These are phyloP conservation scores for Debaryomyces robertsiae DNA, from an alignment of 1,139 yeast species.

Conservation along the genomic window DNA sequence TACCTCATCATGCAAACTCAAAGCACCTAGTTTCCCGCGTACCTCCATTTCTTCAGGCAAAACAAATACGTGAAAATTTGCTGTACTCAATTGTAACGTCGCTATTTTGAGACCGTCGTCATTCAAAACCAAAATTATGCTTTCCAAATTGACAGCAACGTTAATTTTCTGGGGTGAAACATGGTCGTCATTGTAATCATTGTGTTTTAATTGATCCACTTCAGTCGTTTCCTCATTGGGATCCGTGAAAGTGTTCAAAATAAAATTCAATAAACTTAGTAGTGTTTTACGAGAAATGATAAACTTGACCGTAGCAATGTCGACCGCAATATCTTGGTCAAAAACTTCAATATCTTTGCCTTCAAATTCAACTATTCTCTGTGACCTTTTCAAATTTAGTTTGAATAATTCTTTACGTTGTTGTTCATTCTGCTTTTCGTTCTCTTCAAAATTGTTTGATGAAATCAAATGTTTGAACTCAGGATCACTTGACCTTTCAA, in stretches of 20 bases:
- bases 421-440: slow-evolving; percentile 27
- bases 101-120: slow-evolving; percentile 86
- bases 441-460: slow-evolving; percentile 53
- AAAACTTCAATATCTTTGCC: slow-evolving; percentile 64
- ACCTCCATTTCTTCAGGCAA: slow-evolving; percentile 81
- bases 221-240: slow-evolving; percentile 71
- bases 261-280: slow-evolving; percentile 76
- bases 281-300: slow-evolving; percentile 78
- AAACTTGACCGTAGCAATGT: slow-evolving; percentile 78
- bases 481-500: slow-evolving; percentile 61
- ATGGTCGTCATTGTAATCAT: slow-evolving; percentile 46
- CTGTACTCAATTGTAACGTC: slow-evolving; percentile 74
- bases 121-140: slow-evolving; percentile 73
- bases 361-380: slow-evolving; percentile 62
- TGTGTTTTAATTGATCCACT: slow-evolving; percentile 68
- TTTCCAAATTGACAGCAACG: slow-evolving; percentile 67
- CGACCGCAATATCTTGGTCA: slow-evolving; percentile 76
- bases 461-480: slow-evolving; percentile 74
- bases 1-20: slow-evolving; percentile 76
- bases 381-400: slow-evolving; percentile 59
- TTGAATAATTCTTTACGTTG: slow-evolving; percentile 56
- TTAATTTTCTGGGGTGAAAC: slow-evolving; percentile 73
- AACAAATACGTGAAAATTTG: slow-evolving; percentile 63
- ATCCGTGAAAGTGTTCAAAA: slow-evolving; percentile 84
- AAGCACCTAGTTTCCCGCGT: slow-evolving; percentile 74